Conservation (phyloP, 129 eudicot genomes). For the Flaveria bidentis region DNA sequence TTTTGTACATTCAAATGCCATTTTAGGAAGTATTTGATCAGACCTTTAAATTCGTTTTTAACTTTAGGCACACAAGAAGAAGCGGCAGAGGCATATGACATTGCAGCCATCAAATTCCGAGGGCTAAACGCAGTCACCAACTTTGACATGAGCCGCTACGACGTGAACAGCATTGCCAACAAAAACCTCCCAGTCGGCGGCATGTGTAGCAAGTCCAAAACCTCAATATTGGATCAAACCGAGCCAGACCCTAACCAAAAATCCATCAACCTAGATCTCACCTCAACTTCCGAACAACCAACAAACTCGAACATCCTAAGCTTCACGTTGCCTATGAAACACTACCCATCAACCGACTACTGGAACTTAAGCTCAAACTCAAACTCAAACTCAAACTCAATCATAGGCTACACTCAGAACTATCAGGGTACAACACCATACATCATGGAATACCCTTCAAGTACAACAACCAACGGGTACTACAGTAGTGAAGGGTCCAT, state of each 20-base stretch:
- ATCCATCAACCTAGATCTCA: slow-evolving; percentile 23
- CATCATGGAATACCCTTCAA: slow-evolving; percentile 31
- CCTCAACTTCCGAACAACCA: slow-evolving; percentile 33
- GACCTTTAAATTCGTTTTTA: neutral
- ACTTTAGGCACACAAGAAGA: slow-evolving; percentile 83
- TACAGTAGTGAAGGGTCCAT: slow-evolving; percentile 24
- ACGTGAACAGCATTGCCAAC: slow-evolving; percentile 67
- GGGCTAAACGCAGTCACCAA: slow-evolving; percentile 87
- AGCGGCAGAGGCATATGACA: slow-evolving; percentile 94
- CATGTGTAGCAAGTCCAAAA: slow-evolving; percentile 50
- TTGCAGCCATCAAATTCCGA: slow-evolving; percentile 86
- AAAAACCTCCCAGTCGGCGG: slow-evolving; percentile 77
- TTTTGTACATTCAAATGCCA: no score
- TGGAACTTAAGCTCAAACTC: slow-evolving; percentile 42
- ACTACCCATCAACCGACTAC: slow-evolving; percentile 42
- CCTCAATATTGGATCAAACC: slow-evolving; percentile 38
- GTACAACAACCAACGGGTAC: slow-evolving; percentile 23
- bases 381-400: neutral
- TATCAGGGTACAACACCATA: slow-evolving; percentile 44
- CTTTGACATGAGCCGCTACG: slow-evolving; percentile 90
- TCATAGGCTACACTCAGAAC: slow-evolving; percentile 35
- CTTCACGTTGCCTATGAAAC: slow-evolving; percentile 57
- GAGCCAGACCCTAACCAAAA: neutral
- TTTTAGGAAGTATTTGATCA: no score
- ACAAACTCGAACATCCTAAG: slow-evolving; percentile 29